Conservation (phyloP, 306 rosid species). For the Prosopis cineraria region DNA sequence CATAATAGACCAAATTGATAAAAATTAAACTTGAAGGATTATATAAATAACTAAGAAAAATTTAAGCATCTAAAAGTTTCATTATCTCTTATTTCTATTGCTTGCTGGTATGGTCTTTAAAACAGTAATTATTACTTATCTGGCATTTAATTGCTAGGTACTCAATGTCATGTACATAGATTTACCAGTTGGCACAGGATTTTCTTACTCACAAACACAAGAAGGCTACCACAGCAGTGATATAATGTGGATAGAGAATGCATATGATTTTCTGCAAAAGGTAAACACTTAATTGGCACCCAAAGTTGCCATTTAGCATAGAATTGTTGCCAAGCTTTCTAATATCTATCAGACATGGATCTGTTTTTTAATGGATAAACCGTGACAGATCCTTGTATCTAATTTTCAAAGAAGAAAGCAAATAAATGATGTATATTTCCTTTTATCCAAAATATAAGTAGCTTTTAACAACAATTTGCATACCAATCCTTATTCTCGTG, state of each 20-base stretch:
- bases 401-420: not conserved
- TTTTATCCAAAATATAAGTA: no score
- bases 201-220: slow-evolving; percentile 38
- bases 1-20: no score
- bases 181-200: slow-evolving; percentile 55
- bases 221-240: slow-evolving; percentile 34
- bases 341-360: not conserved
- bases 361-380: not conserved
- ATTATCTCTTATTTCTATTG: no score
- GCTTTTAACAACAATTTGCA: no score
- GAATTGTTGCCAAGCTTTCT: not conserved
- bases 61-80: no score
- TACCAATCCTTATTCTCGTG: no score
- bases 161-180: slow-evolving; percentile 52
- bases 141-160: slow-evolving; percentile 2
- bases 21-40: no score
- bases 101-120: not conserved
- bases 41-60: no score
- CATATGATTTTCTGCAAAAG: slow-evolving; percentile 45
- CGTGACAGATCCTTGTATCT: not conserved
- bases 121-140: not conserved
- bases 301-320: not conserved
- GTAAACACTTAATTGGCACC: slow-evolving; percentile 17
- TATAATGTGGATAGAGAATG: slow-evolving; percentile 26
- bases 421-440: not conserved